These are phyloP conservation scores for Penicillium thymicola DNA, from an alignment of 2,329 filamentous ascomycete species.

Conservation along the genomic window DNA sequence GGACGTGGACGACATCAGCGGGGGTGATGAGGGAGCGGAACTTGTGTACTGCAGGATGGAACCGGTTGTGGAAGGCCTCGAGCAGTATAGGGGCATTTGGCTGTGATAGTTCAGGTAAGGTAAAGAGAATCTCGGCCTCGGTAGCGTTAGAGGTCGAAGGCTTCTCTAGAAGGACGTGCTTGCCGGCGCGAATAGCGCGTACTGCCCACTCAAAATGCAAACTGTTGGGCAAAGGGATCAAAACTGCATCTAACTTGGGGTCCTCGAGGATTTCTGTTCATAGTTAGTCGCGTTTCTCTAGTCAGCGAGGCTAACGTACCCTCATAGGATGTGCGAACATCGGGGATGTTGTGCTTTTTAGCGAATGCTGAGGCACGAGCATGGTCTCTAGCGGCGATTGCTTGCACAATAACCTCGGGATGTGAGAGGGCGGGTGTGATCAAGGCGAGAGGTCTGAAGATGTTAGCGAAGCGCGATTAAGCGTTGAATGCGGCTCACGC, in stretches of 20 bases:
- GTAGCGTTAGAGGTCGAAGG: background rate
- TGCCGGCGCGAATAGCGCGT: background rate
- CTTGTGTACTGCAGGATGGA: background rate
- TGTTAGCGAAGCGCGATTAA: background rate
- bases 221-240: background rate
- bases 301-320: background rate
- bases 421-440: background rate
- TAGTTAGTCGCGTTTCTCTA: background rate
- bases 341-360: background rate
- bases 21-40: background rate
- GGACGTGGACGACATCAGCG: background rate
- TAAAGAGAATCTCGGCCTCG: background rate
- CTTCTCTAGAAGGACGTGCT: background rate
- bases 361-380: background rate
- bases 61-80: background rate
- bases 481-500: background rate
- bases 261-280: background rate
- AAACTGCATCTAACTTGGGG: background rate
- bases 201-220: background rate
- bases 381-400: background rate
- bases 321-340: background rate
- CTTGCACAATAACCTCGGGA: background rate
- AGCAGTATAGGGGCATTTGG: background rate
- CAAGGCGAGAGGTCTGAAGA: background rate
- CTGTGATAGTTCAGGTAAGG: background rate